Conservation (phyloP, 2,329 filamentous ascomycete genomes). For the Diatrype stigma region DNA sequence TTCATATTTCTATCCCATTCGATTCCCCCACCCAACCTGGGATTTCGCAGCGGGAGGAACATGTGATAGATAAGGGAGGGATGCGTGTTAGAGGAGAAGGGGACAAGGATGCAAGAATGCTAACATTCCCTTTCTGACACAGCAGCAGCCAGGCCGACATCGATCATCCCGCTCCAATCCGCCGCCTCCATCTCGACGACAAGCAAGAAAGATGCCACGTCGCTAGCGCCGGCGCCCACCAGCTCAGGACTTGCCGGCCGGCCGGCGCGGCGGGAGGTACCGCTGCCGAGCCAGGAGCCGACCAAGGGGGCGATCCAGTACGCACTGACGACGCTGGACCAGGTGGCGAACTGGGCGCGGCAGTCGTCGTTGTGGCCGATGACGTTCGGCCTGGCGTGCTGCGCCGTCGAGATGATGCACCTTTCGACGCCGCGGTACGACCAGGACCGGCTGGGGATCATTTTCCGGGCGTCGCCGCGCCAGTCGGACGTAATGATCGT, state of each 20-base stretch:
- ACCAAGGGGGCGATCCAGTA: conserved; percentile 82
- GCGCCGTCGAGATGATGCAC: conserved; percentile 91
- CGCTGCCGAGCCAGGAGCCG: conserved; percentile 70
- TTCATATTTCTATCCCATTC: neutral
- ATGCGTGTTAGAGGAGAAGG: neutral
- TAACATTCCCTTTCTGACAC: conserved; percentile 16
- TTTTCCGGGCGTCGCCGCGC: conserved; percentile 82
- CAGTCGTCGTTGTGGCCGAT: conserved; percentile 85
- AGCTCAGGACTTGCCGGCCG: conserved; percentile 42
- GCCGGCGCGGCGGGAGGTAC: conserved; percentile 61
- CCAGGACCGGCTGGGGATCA: conserved; percentile 82
- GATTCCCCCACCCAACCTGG: neutral
- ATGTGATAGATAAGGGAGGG: neutral
- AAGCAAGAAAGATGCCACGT: conserved; percentile 58
- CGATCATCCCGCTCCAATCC: conserved; percentile 59
- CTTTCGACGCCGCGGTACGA: conserved; percentile 84
- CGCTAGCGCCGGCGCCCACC: conserved; percentile 49
- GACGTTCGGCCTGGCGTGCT: conserved; percentile 85
- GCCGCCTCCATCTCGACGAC: conserved; percentile 63
- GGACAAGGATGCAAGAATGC: conserved; percentile 5
- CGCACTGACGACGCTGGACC: conserved; percentile 77
- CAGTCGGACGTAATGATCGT: conserved; percentile 94
- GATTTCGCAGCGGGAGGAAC: too few species aligned
- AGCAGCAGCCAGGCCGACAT: conserved; percentile 60
- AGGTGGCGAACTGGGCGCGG: conserved; percentile 78